phyloP scores from a whole-genome alignment of 192 early-diverging fungal genomes.

The Entomortierella lignicola region DNA sequence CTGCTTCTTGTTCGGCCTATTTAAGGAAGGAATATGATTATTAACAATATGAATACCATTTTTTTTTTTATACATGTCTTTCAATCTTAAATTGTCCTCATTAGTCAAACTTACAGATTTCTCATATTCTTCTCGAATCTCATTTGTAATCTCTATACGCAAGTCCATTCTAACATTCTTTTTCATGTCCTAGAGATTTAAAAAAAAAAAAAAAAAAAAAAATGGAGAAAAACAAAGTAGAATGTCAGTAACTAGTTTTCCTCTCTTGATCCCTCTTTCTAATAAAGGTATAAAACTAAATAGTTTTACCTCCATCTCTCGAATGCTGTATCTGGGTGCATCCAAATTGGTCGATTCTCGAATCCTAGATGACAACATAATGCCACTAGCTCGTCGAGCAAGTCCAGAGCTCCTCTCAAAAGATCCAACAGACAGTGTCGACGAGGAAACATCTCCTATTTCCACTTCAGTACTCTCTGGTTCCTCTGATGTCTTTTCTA shows the following conservation, averaged over 20 bases:
- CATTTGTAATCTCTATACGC: slow-evolving; percentile 52
- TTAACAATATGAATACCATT: not conserved
- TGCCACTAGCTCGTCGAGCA: slow-evolving; percentile 32
- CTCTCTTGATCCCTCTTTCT: too few species aligned
- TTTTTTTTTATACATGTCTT: too few species aligned
- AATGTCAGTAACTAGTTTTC: too few species aligned
- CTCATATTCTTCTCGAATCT: slow-evolving; percentile 53
- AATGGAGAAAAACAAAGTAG: too few species aligned
- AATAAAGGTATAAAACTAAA: too few species aligned
- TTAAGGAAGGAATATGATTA: not conserved
- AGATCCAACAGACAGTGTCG: not conserved
- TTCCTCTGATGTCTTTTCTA: slow-evolving; percentile 10
- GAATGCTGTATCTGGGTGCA: slow-evolving; percentile 48
- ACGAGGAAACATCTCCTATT: not conserved
- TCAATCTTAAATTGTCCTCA: too few species aligned
- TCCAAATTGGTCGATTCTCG: slow-evolving; percentile 53
- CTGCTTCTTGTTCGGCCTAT: slow-evolving; percentile 53
- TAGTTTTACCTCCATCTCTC: slow-evolving; percentile 55
- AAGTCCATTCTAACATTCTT: slow-evolving; percentile 51
- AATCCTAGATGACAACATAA: slow-evolving; percentile 48
- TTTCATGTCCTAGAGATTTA: slow-evolving; percentile 44
- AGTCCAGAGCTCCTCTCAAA: slow-evolving; percentile 17
- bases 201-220: not conserved
- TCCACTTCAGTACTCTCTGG: not conserved
- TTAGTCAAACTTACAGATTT: slow-evolving; percentile 39